Conservation (phyloP, 169 alveolate species). For the Plasmodium gonderi region DNA sequence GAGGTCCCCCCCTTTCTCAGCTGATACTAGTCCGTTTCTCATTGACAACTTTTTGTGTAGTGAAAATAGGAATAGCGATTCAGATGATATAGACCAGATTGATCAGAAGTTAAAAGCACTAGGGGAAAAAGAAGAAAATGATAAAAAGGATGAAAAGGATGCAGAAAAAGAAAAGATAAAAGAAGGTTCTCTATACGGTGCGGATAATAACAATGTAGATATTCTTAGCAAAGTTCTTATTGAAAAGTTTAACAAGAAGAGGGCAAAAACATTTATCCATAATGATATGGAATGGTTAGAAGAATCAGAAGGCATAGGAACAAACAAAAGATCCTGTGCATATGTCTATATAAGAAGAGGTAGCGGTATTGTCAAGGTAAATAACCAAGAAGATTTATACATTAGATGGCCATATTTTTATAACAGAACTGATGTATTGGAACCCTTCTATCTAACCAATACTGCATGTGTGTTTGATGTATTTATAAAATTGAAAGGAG, state of each 20-base stretch:
- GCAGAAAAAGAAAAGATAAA: background rate
- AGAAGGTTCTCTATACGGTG: background rate
- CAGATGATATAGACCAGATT: constrained; percentile 54
- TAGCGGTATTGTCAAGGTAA: constrained; percentile 83
- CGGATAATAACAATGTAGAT: background rate
- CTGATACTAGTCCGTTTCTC: constrained; percentile 85
- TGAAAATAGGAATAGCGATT: constrained; percentile 28
- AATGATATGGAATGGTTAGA: constrained; percentile 83
- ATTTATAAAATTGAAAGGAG: constrained; percentile 85
- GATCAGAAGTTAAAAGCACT: constrained; percentile 28
- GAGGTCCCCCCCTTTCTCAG: constrained; percentile 88
- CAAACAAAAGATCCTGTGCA: constrained; percentile 87
- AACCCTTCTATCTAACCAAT: constrained; percentile 85
- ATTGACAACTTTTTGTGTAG: constrained; percentile 81
- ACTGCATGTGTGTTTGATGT: constrained; percentile 87
- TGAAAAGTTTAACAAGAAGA: constrained; percentile 53
- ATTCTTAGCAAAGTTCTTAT: constrained; percentile 11
- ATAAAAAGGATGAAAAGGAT: background rate
- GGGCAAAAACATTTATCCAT: constrained; percentile 80
- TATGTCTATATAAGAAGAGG: constrained; percentile 85
- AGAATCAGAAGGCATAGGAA: constrained; percentile 86
- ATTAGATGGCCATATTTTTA: constrained; percentile 87
- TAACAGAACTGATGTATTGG: constrained; percentile 89
- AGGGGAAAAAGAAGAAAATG: constrained; percentile 1
- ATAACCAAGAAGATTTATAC: constrained; percentile 87